phyloP scores from a whole-genome alignment of 768 basidiomycete genomes.

The Porphyrellus cyaneotinctus region DNA sequence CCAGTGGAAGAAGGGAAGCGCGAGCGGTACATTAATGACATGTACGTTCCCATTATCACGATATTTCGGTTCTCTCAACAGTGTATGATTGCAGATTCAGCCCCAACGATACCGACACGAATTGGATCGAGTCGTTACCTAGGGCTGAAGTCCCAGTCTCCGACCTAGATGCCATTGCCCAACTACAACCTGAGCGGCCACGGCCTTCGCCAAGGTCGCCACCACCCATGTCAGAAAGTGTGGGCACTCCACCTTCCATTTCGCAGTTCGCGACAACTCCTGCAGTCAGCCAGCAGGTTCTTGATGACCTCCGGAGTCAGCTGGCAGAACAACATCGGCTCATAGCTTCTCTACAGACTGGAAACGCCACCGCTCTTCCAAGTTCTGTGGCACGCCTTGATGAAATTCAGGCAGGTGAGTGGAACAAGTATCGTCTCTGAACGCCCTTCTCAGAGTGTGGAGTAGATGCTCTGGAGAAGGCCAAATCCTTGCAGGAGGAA shows the following conservation, averaged over 20 bases:
- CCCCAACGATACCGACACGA: constrained; percentile 39
- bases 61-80: not conserved
- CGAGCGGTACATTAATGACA: constrained; percentile 50
- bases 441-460: not conserved
- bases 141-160: constrained; percentile 35
- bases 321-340: constrained; percentile 18
- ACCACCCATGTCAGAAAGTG: constrained; percentile 13
- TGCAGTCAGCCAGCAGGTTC: not conserved
- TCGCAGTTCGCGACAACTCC: constrained; percentile 1
- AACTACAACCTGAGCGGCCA: constrained; percentile 28
- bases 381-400: constrained; percentile 28
- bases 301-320: constrained; percentile 13
- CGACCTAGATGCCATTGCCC: constrained; percentile 30
- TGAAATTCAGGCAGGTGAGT: constrained; percentile 31
- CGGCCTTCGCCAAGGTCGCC: constrained; percentile 14
- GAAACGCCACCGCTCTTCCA: constrained; percentile 26
- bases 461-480: constrained; percentile 17
- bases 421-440: not conserved
- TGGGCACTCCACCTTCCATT: constrained; percentile 1
- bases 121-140: constrained; percentile 62
- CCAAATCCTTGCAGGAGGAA: constrained; percentile 18
- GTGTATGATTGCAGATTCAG: constrained; percentile 37
- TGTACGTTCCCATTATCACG: constrained; percentile 45
- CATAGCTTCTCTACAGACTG: constrained; percentile 21
- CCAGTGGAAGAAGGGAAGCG: constrained; percentile 39